A percentile compares a stretch with the other conserved stretches of the same genome.
Conservation (phyloP, 305 asterid genomes). For the Caryopteris hybrid region DNA sequence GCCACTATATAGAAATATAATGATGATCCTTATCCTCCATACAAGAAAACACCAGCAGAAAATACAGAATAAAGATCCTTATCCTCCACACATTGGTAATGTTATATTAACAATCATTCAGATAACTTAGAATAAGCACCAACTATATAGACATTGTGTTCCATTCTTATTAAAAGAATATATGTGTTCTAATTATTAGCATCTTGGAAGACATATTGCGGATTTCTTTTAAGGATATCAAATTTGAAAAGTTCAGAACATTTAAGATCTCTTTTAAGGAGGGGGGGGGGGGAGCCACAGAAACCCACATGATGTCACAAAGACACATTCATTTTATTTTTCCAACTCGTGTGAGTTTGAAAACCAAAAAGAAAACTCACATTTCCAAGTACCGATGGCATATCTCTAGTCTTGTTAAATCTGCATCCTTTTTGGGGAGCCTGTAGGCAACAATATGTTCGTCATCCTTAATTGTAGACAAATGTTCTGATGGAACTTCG, state of each 20-base stretch:
- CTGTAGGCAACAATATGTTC: slow-evolving; percentile 90
- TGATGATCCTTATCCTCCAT: neutral
- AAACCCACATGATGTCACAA: neutral
- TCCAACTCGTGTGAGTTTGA: no score
- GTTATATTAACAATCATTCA: neutral
- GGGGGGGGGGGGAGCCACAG: neutral
- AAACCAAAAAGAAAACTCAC: slow-evolving; percentile 42
- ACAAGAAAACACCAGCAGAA: neutral
- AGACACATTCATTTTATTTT: no score
- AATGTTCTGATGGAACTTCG: slow-evolving; percentile 74
- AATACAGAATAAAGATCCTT: neutral
- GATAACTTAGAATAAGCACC: neutral
- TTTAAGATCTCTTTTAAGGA: neutral
- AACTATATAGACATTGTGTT: neutral
- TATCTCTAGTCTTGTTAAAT: slow-evolving; percentile 65
- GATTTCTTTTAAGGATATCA: neutral
- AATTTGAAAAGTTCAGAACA: neutral
- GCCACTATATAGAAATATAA: neutral
- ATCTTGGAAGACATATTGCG: neutral
- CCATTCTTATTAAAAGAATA: neutral
- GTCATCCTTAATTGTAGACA: slow-evolving; percentile 66
- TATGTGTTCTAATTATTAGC: neutral
- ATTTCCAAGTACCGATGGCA: slow-evolving; percentile 55
- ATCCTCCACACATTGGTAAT: neutral
- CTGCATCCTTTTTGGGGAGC: slow-evolving; percentile 51